A percentile compares a stretch with the other conserved stretches of the same genome.
phyloP scores from a whole-genome alignment of 1,139 yeast genomes.

The Taphrina pruni region DNA sequence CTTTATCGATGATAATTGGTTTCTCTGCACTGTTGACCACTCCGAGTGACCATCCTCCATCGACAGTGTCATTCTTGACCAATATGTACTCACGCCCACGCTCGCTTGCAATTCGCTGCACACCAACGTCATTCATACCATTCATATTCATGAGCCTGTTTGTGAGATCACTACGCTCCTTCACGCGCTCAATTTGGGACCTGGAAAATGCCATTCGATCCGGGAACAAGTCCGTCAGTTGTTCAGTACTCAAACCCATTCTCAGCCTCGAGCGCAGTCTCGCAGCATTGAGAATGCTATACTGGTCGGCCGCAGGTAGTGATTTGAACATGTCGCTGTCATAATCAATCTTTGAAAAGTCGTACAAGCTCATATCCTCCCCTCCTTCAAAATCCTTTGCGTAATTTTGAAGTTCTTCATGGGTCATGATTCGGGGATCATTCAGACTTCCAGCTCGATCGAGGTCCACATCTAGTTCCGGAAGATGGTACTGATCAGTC shows the following conservation, averaged over 20 bases:
- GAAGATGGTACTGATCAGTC: conserved; percentile 85
- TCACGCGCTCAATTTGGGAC: conserved; percentile 91
- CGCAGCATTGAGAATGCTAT: conserved; percentile 81
- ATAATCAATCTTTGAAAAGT: conserved; percentile 53
- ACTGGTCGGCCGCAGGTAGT: conserved; percentile 79
- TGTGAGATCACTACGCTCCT: conserved; percentile 86
- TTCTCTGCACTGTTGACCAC: conserved; percentile 50
- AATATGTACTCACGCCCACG: conserved; percentile 77
- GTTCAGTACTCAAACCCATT: conserved; percentile 92
- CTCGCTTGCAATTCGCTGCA: conserved; percentile 79
- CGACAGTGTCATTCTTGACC: conserved; percentile 60
- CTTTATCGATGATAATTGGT: conserved; percentile 40
- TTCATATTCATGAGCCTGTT: conserved; percentile 83
- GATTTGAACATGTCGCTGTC: conserved; percentile 52
- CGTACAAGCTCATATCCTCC: conserved; percentile 56
- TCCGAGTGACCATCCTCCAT: conserved; percentile 86
- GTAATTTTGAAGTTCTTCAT: conserved; percentile 69
- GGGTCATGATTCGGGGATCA: conserved; percentile 77
- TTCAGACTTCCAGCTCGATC: conserved; percentile 52
- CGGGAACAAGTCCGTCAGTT: conserved; percentile 78
- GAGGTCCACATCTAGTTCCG: conserved; percentile 61
- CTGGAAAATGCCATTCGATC: conserved; percentile 86
- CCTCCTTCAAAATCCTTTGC: conserved; percentile 68
- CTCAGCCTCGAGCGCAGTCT: conserved; percentile 84
- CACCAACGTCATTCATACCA: conserved; percentile 73